These are phyloP conservation scores for Iris pallida DNA, from an alignment of 116 monocot genomes.

Conservation along the genomic window DNA sequence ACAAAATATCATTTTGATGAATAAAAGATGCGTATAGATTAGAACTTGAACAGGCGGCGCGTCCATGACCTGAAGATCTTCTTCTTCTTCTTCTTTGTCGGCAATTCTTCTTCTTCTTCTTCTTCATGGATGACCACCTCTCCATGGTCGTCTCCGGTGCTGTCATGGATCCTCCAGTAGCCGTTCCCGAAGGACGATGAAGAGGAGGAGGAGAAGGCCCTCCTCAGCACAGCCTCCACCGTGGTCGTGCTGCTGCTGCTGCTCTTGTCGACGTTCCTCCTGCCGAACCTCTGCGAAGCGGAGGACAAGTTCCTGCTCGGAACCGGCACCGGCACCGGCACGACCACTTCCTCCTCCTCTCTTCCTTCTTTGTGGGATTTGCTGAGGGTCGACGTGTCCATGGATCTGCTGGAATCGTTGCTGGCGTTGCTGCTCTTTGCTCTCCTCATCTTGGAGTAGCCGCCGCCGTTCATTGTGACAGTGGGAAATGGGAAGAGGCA, in stretches of 20 bases:
- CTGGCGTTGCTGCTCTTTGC: neutral
- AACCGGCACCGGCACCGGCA: no score
- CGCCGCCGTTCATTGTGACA: slow-evolving; percentile 26
- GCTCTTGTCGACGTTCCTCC: slow-evolving; percentile 1
- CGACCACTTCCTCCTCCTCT: neutral
- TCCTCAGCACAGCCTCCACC: neutral
- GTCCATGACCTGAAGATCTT: slow-evolving; percentile 10
- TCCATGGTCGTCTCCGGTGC: neutral
- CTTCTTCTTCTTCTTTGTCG: neutral
- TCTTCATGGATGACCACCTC: slow-evolving; percentile 1
- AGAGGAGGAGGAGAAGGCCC: slow-evolving; percentile 21
- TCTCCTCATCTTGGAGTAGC: slow-evolving; percentile 29
- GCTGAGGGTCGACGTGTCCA: slow-evolving; percentile 13
- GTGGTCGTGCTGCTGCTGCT: neutral
- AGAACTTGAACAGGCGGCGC: no score
- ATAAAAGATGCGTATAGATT: no score
- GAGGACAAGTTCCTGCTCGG: slow-evolving; percentile 33
- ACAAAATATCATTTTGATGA: no score
- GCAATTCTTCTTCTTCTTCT: neutral
- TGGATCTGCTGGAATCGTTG: neutral
- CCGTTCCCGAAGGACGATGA: slow-evolving; percentile 6
- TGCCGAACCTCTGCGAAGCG: slow-evolving; percentile 37
- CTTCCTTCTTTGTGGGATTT: slow-evolving; percentile 3
- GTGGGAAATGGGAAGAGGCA: no score
- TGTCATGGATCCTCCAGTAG: slow-evolving; percentile 31